Evolutionary conservation across 805 yeast species (phyloP).

Genomic region (Teunomyces funiuensis): DNA sequence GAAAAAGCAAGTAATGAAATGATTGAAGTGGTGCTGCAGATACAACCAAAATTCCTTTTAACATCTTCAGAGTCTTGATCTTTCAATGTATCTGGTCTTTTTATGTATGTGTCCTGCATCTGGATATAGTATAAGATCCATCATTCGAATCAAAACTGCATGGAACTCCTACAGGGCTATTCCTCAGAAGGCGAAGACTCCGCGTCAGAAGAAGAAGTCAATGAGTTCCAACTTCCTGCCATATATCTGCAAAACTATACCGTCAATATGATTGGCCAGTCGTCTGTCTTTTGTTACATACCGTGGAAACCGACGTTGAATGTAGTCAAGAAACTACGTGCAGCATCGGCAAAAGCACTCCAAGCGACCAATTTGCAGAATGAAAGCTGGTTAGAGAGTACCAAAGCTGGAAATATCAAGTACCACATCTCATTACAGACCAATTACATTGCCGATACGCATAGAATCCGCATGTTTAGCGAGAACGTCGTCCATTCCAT

Average conservation of each 20-base stretch:
- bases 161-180: constrained; percentile 13
- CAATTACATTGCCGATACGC: constrained; percentile 12
- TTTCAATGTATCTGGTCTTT: no score
- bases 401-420: constrained; percentile 6
- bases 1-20: no score
- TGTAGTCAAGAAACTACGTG: constrained; percentile 5
- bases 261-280: constrained; percentile 11
- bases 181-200: constrained; percentile 11
- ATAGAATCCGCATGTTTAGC: constrained; percentile 8
- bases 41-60: no score
- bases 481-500: constrained; percentile 10
- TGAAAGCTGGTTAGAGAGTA: not conserved
- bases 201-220: not conserved
- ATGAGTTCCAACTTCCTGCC: not conserved
- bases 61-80: no score
- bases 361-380: constrained; percentile 4
- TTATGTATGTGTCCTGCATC: no score
- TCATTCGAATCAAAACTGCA: not conserved
- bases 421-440: constrained; percentile 19
- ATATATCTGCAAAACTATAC: constrained; percentile 20
- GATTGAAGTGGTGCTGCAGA: no score
- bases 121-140: not conserved
- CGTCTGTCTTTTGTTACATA: constrained; percentile 15
- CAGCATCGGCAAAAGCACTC: constrained; percentile 7
- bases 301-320: constrained; percentile 18